Percentiles rank a stretch among this genome's conserved stretches.
Conservation (phyloP, 2,329 filamentous ascomycete species). For the Lithohypha guttulata region DNA sequence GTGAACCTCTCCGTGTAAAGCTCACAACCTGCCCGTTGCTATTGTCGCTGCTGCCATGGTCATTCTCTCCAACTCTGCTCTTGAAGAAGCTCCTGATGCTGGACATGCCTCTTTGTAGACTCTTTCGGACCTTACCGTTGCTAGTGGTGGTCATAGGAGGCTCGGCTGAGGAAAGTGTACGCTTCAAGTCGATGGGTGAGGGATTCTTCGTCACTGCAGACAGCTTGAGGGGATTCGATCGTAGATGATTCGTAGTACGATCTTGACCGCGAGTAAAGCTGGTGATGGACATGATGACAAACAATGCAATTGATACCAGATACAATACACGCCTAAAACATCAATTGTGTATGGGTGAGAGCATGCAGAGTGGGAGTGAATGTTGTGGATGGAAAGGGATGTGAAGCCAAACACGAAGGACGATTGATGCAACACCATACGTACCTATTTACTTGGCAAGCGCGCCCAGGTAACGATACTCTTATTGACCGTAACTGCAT, state of each 20-base stretch:
- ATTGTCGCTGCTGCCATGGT: not conserved
- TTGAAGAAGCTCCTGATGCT: slow-evolving; percentile 8
- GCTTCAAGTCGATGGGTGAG: not conserved
- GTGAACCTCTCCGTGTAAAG: not conserved
- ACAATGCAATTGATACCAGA: slow-evolving; percentile 5
- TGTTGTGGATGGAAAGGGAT: not conserved
- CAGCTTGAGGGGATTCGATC: slow-evolving; percentile 1
- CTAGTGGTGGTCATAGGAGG: not conserved
- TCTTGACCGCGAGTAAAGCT: not conserved
- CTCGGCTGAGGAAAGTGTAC: not conserved
- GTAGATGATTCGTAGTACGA: not conserved
- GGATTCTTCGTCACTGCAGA: not conserved
- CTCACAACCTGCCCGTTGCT: not conserved
- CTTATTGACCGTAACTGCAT: too few species aligned
- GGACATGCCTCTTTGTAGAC: slow-evolving; percentile 1
- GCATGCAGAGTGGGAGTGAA: not conserved
- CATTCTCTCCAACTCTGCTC: slow-evolving; percentile 3
- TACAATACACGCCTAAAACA: slow-evolving; percentile 4
- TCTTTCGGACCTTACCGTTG: slow-evolving; percentile 3
- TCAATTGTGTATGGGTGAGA: too few species aligned
- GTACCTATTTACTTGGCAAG: too few species aligned
- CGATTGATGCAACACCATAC: too few species aligned
- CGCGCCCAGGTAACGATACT: too few species aligned
- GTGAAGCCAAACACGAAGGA: not conserved
- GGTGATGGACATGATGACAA: not conserved